Conservation (phyloP, 2,329 filamentous ascomycete genomes). For the Pseudocercospora crystallina region DNA sequence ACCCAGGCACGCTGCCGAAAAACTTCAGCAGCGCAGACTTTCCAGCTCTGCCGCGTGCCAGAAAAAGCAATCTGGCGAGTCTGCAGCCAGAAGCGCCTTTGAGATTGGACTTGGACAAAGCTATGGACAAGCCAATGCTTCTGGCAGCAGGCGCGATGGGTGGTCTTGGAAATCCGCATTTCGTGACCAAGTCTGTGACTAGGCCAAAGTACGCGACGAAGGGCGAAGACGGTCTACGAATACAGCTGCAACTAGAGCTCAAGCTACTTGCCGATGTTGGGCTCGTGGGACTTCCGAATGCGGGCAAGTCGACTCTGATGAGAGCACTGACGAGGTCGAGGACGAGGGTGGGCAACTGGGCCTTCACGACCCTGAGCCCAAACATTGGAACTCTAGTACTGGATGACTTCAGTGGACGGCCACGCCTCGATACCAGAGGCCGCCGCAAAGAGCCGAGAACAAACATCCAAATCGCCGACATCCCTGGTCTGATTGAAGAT, state of each 20-base stretch:
- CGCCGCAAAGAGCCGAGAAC: slow-evolving; percentile 61
- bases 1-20: slow-evolving; percentile 76
- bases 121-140: slow-evolving; percentile 79
- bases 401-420: slow-evolving; percentile 79
- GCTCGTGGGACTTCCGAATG: slow-evolving; percentile 90
- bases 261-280: slow-evolving; percentile 95
- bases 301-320: slow-evolving; percentile 90
- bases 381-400: slow-evolving; percentile 95
- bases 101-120: slow-evolving; percentile 57
- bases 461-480: slow-evolving; percentile 91
- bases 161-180: slow-evolving; percentile 91
- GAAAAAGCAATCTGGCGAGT: slow-evolving; percentile 59
- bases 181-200: slow-evolving; percentile 71
- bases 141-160: slow-evolving; percentile 85
- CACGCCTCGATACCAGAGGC: slow-evolving; percentile 51
- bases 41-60: slow-evolving; percentile 56
- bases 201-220: slow-evolving; percentile 85
- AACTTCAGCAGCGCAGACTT: slow-evolving; percentile 62
- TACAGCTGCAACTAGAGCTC: slow-evolving; percentile 83
- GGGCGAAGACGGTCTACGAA: slow-evolving; percentile 74
- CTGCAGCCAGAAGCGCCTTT: slow-evolving; percentile 73
- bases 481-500: slow-evolving; percentile 88
- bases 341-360: slow-evolving; percentile 89
- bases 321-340: slow-evolving; percentile 85
- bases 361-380: slow-evolving; percentile 91